Base-by-base conservation (phyloP, 1,139 yeast genomes). In the Saccharomyces hybrid region DNA sequence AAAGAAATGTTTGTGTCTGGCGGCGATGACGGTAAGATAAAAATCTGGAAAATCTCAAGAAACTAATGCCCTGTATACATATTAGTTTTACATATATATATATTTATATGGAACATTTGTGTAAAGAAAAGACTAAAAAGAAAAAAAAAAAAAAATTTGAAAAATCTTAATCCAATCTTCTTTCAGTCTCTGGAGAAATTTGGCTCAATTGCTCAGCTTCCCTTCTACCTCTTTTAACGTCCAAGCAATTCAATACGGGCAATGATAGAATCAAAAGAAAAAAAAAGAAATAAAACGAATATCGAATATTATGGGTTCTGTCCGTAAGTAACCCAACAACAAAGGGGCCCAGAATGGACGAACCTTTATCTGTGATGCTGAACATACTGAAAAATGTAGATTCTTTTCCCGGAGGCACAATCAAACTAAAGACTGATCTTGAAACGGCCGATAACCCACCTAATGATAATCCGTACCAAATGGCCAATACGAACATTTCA, bases 1-100 rank as follows among this genome's bases (percentile, higher is more conserved):
- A 82, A 82, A 29, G 72, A 76, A 47, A 70, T 84, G 66, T 83
- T 90, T 80, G 90, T 88, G 27, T 84, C 95, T 34, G 95, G 90
- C 16, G 88, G 95, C 16, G 97, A 90, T 69, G 97, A 90, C 68
- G 79, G 80, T 14, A 67, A 74, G 28, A 84, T 85, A 1, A 82
- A 80, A 60, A 75, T 86, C 4, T 86, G 91, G 91, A 86, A 85
- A 53, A 64, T 68, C 0, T 74, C 76, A 8, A 60, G 66, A 52
- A 63, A 59, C 12, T 60, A 54, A 54, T 9, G 26, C 12, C 19
- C 31, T 21, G 24, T 21, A 16, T 31, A 32, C 11, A 28, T 3
- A n/a, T 14, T 16, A 1, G 1, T 42, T 11, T 4, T 14, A 28
- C 9, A 27, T 29, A 26, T 8, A 34, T 16, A 31, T 31, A 48